Percentiles rank a stretch among this genome's conserved stretches.
These are phyloP conservation scores for Parsonsia alboflavescens DNA, from an alignment of 257 asterid species.

Conservation along the genomic window DNA sequence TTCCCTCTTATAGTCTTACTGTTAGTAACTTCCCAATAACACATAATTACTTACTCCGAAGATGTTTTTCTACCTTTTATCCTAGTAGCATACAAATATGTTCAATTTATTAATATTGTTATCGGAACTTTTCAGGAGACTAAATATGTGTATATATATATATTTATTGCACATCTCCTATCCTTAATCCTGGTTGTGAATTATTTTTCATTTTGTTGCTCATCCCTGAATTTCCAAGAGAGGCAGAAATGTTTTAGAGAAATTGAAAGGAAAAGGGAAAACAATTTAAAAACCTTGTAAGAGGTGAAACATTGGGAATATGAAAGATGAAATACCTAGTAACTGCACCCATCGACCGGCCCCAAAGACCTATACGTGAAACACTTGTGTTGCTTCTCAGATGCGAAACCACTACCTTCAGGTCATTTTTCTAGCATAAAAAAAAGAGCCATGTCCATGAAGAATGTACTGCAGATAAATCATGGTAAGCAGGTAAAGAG, in stretches of 20 bases:
- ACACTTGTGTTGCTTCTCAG: constrained; percentile 64
- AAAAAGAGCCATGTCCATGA: constrained; percentile 8
- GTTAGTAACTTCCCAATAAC: too few relatives aligned
- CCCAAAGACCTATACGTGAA: constrained; percentile 96
- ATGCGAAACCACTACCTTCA: constrained; percentile 80
- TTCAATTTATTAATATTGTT: too few relatives aligned
- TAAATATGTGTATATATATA: too few relatives aligned
- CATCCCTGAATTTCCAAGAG: background rate
- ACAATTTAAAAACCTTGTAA: background rate
- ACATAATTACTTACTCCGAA: too few relatives aligned
- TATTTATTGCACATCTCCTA: too few relatives aligned
- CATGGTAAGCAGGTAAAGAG: constrained; percentile 16
- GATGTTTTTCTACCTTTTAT: background rate
- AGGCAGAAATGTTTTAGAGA: background rate
- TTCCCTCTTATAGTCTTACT: background rate
- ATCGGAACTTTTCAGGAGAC: too few relatives aligned
- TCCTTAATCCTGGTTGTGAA: background rate
- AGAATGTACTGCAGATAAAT: constrained; percentile 9
- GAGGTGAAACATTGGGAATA: background rate
- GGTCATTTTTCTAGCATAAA: constrained; percentile 79
- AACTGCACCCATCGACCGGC: constrained; percentile 99
- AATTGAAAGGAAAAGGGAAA: background rate
- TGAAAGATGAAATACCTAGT: constrained; percentile 55
- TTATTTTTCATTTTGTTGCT: background rate
- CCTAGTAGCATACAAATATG: too few relatives aligned